These are phyloP conservation scores for Fusarium fujikuroi DNA, from an alignment of 2,329 filamentous ascomycete species.

Conservation along the genomic window DNA sequence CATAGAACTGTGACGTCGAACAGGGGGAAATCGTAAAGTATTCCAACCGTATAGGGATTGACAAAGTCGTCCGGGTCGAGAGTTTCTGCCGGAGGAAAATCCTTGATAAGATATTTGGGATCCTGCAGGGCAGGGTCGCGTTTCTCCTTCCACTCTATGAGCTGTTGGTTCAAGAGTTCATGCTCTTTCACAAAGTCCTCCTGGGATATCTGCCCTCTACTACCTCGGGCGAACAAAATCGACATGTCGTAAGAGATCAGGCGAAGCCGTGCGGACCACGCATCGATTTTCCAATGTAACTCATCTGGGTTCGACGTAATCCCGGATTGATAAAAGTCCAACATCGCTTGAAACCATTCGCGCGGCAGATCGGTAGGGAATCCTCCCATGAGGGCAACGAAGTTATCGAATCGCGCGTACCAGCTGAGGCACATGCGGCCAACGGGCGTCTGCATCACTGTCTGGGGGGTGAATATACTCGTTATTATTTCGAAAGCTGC, in stretches of 20 bases:
- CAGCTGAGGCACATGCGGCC: conserved; percentile 82
- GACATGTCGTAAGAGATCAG: conserved; percentile 84
- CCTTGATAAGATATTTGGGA: conserved; percentile 69
- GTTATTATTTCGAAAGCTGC: conserved; percentile 86
- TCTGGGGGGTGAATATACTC: conserved; percentile 80
- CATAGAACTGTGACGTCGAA: conserved; percentile 79
- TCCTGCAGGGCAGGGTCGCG: conserved; percentile 73
- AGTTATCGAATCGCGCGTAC: conserved; percentile 90
- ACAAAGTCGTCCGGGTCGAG: conserved; percentile 74
- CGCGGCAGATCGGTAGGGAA: conserved; percentile 77
- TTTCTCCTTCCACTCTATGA: conserved; percentile 62
- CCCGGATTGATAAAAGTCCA: conserved; percentile 71
- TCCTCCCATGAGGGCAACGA: conserved; percentile 83
- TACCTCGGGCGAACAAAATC: conserved; percentile 76
- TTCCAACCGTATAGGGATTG: conserved; percentile 75
- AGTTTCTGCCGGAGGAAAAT: conserved; percentile 65
- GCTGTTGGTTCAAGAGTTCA: conserved; percentile 58
- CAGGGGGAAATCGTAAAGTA: conserved; percentile 75
- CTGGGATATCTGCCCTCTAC: conserved; percentile 69
- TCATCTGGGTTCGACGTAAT: conserved; percentile 69
- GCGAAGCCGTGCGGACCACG: conserved; percentile 72
- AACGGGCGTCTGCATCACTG: conserved; percentile 75
- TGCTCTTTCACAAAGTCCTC: conserved; percentile 75
- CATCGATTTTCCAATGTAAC: conserved; percentile 73
- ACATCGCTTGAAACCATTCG: conserved; percentile 79